A percentile compares a stretch with the other conserved stretches of the same genome.
These are phyloP conservation scores for Kwoniella shivajii DNA, from an alignment of 1,284 basidiomycete species.

Conservation along the genomic window DNA sequence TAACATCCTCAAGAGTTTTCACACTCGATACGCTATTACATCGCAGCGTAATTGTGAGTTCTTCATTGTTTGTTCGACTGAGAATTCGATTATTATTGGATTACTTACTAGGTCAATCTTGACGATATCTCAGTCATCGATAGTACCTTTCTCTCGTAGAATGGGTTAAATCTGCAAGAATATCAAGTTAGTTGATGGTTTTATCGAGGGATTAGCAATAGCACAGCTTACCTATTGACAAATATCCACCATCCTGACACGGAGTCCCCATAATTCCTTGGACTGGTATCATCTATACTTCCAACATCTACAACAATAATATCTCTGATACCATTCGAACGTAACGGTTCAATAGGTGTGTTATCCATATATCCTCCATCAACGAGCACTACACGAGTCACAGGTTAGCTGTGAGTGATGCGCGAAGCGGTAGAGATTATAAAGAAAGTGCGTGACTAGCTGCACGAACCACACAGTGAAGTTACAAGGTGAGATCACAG, in stretches of 20 bases:
- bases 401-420: constrained; percentile 25
- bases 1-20: constrained; percentile 91
- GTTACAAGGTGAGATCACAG: no score
- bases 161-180: constrained; percentile 69
- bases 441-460: no score
- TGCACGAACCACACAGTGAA: no score
- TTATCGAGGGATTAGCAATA: no score
- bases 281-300: constrained; percentile 92
- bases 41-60: not conserved
- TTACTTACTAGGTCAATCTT: constrained; percentile 85
- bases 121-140: constrained; percentile 96
- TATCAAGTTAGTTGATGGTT: not conserved
- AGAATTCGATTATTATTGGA: no score
- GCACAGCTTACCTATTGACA: constrained; percentile 71
- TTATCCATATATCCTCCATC: constrained; percentile 96
- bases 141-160: constrained; percentile 78
- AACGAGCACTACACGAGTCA: constrained; percentile 64
- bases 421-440: no score
- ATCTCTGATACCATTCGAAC: constrained; percentile 83
- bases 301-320: constrained; percentile 98
- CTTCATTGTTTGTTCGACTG: not conserved
- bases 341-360: constrained; percentile 86
- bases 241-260: constrained; percentile 97
- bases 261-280: constrained; percentile 90
- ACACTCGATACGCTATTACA: constrained; percentile 83